Evolutionary conservation across 2,329 filamentous ascomycete genomes (phyloP).

Genomic region (Trichoderma polysporum): DNA sequence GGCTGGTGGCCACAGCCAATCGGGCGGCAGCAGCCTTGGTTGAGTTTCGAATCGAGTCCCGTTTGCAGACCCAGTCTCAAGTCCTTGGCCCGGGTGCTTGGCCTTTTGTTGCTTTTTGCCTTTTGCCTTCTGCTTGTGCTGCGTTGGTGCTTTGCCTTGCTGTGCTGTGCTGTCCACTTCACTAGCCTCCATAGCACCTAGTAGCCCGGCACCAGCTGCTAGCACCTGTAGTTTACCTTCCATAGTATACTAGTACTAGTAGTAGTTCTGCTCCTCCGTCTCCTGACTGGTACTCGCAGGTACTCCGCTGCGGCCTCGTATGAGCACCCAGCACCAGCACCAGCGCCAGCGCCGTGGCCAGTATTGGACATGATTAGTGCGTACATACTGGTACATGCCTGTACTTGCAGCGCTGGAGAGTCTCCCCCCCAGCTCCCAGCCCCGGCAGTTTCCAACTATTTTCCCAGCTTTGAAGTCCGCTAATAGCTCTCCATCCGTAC

Average conservation of each 20-base stretch:
- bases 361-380: not conserved
- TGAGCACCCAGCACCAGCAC: not conserved
- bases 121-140: not conserved
- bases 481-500: slow-evolving; percentile 5
- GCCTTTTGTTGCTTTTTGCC: no score
- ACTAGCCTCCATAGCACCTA: no score
- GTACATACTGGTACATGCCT: not conserved
- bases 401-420: not conserved
- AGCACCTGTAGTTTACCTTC: not conserved
- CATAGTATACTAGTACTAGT: no score
- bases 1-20: slow-evolving; percentile 35
- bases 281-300: not conserved
- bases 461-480: slow-evolving; percentile 2
- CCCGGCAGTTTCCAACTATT: slow-evolving; percentile 9
- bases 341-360: not conserved
- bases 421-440: not conserved
- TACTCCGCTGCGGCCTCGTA: not conserved
- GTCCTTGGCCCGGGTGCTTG: no score
- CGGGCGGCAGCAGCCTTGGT: slow-evolving; percentile 34
- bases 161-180: not conserved
- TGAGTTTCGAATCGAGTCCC: slow-evolving; percentile 19
- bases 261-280: not conserved
- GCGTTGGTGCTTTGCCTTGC: not conserved
- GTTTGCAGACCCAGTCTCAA: slow-evolving; percentile 24
- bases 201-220: not conserved